These are phyloP conservation scores for Allomyces javanicus DNA, from an alignment of 192 early-diverging fungal species.

Conservation along the genomic window DNA sequence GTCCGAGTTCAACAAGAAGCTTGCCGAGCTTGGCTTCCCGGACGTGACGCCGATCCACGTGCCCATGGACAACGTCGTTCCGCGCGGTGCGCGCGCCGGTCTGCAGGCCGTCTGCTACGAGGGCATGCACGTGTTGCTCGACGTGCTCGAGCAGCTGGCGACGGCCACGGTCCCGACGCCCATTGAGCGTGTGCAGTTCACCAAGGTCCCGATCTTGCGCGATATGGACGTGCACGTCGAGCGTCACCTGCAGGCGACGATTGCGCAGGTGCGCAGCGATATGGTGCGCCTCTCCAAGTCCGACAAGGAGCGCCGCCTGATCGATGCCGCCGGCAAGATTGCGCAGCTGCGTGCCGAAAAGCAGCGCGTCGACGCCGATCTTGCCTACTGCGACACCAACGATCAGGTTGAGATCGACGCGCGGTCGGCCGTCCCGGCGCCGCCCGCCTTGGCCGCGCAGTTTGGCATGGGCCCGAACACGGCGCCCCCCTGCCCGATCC, in stretches of 20 bases:
- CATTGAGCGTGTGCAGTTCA: neutral
- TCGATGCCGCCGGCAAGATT: too few species aligned
- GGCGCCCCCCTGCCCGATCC: too few species aligned
- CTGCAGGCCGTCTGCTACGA: neutral
- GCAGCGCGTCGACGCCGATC: too few species aligned
- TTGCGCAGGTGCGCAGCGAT: too few species aligned
- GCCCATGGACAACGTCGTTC: neutral
- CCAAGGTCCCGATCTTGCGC: neutral
- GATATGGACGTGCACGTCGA: neutral
- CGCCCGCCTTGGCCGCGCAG: too few species aligned
- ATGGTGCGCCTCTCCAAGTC: too few species aligned
- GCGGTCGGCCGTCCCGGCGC: neutral
- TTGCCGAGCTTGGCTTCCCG: neutral
- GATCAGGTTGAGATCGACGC: neutral
- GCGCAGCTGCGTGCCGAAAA: too few species aligned
- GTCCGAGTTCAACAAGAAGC: neutral
- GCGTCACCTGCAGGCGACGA: too few species aligned
- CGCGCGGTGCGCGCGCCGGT: neutral
- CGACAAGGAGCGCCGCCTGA: too few species aligned
- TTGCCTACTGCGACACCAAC: neutral
- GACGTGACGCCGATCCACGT: neutral
- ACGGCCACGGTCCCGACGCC: neutral
- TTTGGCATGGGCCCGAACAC: too few species aligned
- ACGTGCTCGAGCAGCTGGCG: neutral
- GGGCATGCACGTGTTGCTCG: neutral